Percentiles rank a stretch among this genome's conserved stretches.
phyloP scores from a whole-genome alignment of 1,139 yeast genomes.

The Suhomyces bolitotheri region DNA sequence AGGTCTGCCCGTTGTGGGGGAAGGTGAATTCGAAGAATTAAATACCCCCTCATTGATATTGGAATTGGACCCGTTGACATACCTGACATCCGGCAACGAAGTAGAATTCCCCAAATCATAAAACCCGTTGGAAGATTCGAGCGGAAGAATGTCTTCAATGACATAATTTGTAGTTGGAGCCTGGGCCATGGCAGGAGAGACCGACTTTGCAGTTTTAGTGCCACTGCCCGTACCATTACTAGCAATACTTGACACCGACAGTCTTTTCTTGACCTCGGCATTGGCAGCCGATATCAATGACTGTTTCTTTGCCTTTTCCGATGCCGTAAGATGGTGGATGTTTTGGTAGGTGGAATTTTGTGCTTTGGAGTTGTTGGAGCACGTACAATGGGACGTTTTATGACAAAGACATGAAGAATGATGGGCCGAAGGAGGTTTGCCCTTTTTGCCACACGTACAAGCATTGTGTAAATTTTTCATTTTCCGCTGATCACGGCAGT shows the following conservation, averaged over 20 bases:
- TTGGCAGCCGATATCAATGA: conserved; percentile 26
- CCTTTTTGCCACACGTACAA: conserved; percentile 71
- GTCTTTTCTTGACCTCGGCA: conserved; percentile 17
- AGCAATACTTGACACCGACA: conserved; percentile 8
- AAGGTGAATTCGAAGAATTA: conserved; percentile 9
- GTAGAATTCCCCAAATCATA: conserved; percentile 30
- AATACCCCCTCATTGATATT: conserved; percentile 8
- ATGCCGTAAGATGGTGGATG: conserved; percentile 20
- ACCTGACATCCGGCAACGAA: conserved; percentile 2
- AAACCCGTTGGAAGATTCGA: conserved; percentile 31
- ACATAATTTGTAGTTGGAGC: conserved; percentile 18
- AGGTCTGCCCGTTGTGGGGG: conserved; percentile 9
- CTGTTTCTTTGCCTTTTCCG: conserved; percentile 33
- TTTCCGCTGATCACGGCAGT: conserved; percentile 80
- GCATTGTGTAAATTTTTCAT: conserved; percentile 65
- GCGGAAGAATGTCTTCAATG: conserved; percentile 37
- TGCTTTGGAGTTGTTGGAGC: conserved; percentile 36
- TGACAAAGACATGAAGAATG: conserved; percentile 57
- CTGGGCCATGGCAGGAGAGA: conserved; percentile 2
- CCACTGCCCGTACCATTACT: conserved; percentile 4
- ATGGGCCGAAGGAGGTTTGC: conserved; percentile 46
- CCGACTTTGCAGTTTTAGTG: conserved; percentile 3
- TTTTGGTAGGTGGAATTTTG: conserved; percentile 10
- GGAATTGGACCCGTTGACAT: conserved; percentile 8
- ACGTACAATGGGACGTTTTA: conserved; percentile 58